Percentiles rank a stretch among this genome's conserved stretches.
These are phyloP conservation scores for Lipomyces sp. DNA, from an alignment of 805 yeast species.

Conservation along the genomic window DNA sequence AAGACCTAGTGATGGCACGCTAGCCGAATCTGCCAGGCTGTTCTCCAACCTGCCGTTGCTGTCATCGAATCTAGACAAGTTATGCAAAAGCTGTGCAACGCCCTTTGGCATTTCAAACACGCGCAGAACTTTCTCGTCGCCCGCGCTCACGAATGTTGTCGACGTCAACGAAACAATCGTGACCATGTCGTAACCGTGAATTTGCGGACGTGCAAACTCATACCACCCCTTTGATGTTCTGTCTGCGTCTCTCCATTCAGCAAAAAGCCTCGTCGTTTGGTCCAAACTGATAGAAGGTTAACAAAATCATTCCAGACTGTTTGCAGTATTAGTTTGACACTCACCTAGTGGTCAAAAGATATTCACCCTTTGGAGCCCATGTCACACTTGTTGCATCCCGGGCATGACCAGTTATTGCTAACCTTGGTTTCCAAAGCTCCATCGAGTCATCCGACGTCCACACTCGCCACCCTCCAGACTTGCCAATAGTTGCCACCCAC, in stretches of 20 bases:
- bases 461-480: conserved; percentile 86
- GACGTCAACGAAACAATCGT: conserved; percentile 61
- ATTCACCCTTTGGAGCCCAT: conserved; percentile 49
- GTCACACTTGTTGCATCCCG: conserved; percentile 70
- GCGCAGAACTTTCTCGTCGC: conserved; percentile 90
- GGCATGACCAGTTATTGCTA: conserved; percentile 74
- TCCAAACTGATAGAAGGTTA: conserved; percentile 67
- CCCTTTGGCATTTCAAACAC: conserved; percentile 85
- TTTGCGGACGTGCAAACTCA: conserved; percentile 95
- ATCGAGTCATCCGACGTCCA: conserved; percentile 50
- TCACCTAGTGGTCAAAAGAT: conserved; percentile 22
- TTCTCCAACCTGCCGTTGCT: conserved; percentile 19
- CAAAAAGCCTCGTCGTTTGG: conserved; percentile 84
- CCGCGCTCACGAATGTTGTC: conserved; percentile 80
- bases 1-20: conserved; percentile 86
- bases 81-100: conserved; percentile 59
- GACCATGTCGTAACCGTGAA: conserved; percentile 96
- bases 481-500: conserved; percentile 70
- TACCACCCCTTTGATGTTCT: conserved; percentile 56
- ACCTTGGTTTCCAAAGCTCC: conserved; percentile 41
- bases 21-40: conserved; percentile 75
- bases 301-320: conserved; percentile 47
- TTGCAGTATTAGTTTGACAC: neutral
- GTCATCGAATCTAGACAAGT: conserved; percentile 47
- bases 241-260: conserved; percentile 52